Percentiles rank a stretch among this genome's conserved stretches.
phyloP scores from a whole-genome alignment of 1,284 basidiomycete species.

The Ceratobasidium sp. region DNA sequence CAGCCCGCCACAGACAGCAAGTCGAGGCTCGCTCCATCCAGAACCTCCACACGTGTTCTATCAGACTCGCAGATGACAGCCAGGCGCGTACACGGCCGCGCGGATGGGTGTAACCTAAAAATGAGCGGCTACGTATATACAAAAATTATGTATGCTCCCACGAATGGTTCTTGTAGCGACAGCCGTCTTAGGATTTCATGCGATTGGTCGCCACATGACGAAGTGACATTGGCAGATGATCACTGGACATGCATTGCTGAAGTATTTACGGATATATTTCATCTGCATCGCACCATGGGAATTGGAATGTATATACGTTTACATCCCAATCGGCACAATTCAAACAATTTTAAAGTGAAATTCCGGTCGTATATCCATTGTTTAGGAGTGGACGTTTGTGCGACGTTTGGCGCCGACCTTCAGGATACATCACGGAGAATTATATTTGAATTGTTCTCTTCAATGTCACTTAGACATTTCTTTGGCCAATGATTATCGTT shows the following conservation, averaged over 20 bases:
- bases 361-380: too few species aligned
- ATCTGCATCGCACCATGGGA: too few species aligned
- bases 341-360: slow-evolving; percentile 1
- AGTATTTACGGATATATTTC: background rate
- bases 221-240: background rate
- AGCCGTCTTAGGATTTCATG: too few species aligned
- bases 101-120: background rate
- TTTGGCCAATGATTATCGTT: background rate
- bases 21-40: too few species aligned
- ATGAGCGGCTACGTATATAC: background rate
- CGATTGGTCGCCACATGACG: background rate
- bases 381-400: background rate
- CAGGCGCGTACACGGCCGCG: background rate
- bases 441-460: background rate
- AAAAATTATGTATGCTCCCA: background rate
- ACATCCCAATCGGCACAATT: too few species aligned
- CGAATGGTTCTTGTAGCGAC: background rate
- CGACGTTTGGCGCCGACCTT: background rate
- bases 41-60: too few species aligned
- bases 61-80: too few species aligned
- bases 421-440: background rate
- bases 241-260: background rate
- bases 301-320: too few species aligned
- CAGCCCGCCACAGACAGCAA: too few species aligned
- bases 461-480: too few species aligned